Evolutionary conservation across 1,139 yeast genomes (phyloP).

Genomic region (Scheffersomyces segobiensis): DNA sequence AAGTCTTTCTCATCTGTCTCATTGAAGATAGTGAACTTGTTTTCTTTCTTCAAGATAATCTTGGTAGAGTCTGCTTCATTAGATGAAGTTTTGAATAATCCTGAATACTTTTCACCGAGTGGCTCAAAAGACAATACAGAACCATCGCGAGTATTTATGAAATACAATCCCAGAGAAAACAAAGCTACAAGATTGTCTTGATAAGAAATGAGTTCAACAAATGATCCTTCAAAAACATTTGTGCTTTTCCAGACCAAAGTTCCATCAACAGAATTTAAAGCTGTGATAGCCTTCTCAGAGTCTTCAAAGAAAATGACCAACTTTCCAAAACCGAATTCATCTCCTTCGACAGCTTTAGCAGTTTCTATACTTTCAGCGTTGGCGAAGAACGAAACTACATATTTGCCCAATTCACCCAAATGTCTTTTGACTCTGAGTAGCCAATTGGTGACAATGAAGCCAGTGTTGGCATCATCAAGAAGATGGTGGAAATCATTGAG

Average conservation of each 20-base stretch:
- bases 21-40: not conserved
- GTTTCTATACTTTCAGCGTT: not conserved
- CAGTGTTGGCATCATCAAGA: constrained; percentile 28
- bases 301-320: constrained; percentile 31
- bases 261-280: constrained; percentile 34
- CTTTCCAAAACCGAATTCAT: constrained; percentile 38
- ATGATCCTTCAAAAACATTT: constrained; percentile 9
- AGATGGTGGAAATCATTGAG: constrained; percentile 32
- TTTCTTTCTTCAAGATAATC: constrained; percentile 1
- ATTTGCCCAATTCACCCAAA: constrained; percentile 35
- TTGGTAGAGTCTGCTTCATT: not conserved
- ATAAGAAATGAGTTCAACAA: constrained; percentile 17
- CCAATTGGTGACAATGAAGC: constrained; percentile 29
- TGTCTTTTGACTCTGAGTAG: constrained; percentile 31
- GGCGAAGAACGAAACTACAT: constrained; percentile 14
- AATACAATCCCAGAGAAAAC: constrained; percentile 16
- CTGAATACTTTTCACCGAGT: not conserved
- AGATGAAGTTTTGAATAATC: constrained; percentile 1
- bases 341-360: constrained; percentile 9
- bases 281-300: constrained; percentile 21
- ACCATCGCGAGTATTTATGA: constrained; percentile 29
- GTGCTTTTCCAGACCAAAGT: constrained; percentile 26
- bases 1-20: constrained; percentile 8
- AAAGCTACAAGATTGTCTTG: constrained; percentile 23
- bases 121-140: constrained; percentile 3